Conservation (phyloP, 1,139 yeast genomes). For the Suzukiozyma palmioleophila region DNA sequence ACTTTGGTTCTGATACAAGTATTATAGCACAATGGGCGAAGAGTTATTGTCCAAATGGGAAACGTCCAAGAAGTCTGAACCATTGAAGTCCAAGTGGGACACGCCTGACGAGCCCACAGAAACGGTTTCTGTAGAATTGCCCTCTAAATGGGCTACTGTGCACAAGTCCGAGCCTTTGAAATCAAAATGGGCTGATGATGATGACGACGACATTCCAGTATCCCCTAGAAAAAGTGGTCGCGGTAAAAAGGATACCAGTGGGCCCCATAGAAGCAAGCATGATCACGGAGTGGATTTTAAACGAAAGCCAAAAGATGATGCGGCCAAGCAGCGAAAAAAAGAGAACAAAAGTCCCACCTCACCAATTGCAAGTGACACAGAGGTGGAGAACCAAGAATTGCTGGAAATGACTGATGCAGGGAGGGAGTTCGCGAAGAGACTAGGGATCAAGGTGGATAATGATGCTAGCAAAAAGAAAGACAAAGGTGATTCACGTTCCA, state of each 20-base stretch:
- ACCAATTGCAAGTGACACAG: no score
- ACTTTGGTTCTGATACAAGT: background rate
- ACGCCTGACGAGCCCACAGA: constrained; percentile 3
- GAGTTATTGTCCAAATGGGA: constrained; percentile 11
- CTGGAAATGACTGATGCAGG: constrained; percentile 22
- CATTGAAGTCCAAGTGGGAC: constrained; percentile 27
- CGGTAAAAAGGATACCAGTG: no score
- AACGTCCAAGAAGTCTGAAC: constrained; percentile 8
- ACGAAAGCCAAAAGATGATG: constrained; percentile 3
- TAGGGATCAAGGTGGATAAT: constrained; percentile 10
- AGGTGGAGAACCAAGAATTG: constrained; percentile 4
- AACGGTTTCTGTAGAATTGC: constrained; percentile 2
- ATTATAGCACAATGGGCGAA: constrained; percentile 23
- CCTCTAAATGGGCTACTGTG: constrained; percentile 3
- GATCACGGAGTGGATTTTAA: constrained; percentile 2
- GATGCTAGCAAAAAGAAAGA: background rate
- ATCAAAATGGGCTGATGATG: constrained; percentile 15
- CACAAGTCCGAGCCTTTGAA: constrained; percentile 3
- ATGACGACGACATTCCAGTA: background rate
- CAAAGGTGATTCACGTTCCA: background rate
- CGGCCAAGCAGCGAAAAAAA: background rate
- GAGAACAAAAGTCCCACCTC: no score
- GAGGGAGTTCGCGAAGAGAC: constrained; percentile 19
- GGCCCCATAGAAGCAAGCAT: background rate
- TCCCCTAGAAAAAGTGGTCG: no score